Conservation (phyloP, 805 yeast species). For the Metschnikowia cerradonensis region DNA sequence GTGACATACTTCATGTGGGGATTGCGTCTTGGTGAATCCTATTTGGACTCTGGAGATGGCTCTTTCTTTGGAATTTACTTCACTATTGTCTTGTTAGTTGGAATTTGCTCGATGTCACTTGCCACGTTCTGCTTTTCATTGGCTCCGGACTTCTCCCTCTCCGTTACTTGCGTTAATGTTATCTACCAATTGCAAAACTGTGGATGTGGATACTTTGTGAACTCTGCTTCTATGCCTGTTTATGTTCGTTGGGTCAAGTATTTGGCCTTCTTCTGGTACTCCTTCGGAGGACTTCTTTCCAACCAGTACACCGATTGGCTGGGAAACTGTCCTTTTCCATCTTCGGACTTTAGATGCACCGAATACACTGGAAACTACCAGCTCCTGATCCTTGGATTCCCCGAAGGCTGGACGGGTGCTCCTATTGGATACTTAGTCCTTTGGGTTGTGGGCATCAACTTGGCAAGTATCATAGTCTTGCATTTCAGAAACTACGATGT, state of each 20-base stretch:
- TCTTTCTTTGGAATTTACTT: slow-evolving; percentile 57
- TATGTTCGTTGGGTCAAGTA: slow-evolving; percentile 85
- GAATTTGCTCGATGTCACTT: slow-evolving; percentile 51
- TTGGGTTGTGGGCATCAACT: slow-evolving; percentile 54
- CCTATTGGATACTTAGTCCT: slow-evolving; percentile 60
- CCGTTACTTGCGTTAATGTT: slow-evolving; percentile 58
- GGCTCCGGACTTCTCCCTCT: slow-evolving; percentile 56
- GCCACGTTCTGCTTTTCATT: slow-evolving; percentile 54
- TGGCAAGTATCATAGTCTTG: slow-evolving; percentile 46
- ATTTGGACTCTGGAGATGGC: slow-evolving; percentile 12
- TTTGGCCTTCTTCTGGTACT: slow-evolving; percentile 73
- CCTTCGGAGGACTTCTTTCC: slow-evolving; percentile 63
- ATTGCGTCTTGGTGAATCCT: slow-evolving; percentile 33
- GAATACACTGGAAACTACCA: slow-evolving; percentile 55
- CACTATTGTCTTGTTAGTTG: slow-evolving; percentile 52
- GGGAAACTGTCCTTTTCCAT: slow-evolving; percentile 57
- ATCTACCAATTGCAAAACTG: slow-evolving; percentile 68
- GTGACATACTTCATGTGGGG: slow-evolving; percentile 80
- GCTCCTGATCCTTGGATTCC: slow-evolving; percentile 55
- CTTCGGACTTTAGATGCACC: slow-evolving; percentile 21
- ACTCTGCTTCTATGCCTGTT: slow-evolving; percentile 71
- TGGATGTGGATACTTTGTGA: slow-evolving; percentile 79
- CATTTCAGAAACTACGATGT: slow-evolving; percentile 49
- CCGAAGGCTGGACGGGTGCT: slow-evolving; percentile 57
- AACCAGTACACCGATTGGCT: slow-evolving; percentile 60